These are phyloP conservation scores for Aspergillus avenaceus DNA, from an alignment of 495 filamentous ascomycete species.

Conservation along the genomic window DNA sequence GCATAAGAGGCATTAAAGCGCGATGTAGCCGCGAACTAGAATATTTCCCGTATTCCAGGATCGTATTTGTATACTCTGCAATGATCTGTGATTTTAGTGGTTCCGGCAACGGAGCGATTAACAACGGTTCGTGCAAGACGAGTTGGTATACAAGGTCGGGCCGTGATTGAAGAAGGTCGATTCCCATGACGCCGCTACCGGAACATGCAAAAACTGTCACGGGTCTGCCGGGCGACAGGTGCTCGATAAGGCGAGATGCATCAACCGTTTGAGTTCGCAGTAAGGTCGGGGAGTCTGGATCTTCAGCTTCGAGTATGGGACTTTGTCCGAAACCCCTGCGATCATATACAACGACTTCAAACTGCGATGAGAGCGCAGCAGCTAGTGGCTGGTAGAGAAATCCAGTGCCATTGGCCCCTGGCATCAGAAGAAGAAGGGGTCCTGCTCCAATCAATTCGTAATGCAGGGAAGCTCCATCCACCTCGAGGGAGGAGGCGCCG, in stretches of 20 bases:
- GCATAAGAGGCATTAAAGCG: not conserved
- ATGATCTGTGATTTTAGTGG: not conserved
- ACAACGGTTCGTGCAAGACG: not conserved
- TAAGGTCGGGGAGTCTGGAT: not conserved
- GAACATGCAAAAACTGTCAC: not conserved
- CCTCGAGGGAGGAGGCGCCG: not conserved
- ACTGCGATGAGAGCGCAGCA: not conserved
- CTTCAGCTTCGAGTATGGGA: not conserved
- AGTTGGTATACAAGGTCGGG: not conserved
- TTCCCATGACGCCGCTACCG: not conserved
- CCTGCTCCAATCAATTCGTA: conserved; percentile 7
- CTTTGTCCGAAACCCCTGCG: conserved; percentile 7
- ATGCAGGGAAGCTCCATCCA: not conserved
- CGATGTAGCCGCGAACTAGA: not conserved
- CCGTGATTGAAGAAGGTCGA: not conserved
- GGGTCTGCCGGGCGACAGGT: not conserved
- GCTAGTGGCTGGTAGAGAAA: conserved; percentile 4
- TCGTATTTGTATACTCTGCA: not conserved
- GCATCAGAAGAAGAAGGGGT: conserved; percentile 6
- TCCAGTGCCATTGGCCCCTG: conserved; percentile 2
- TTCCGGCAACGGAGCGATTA: not conserved
- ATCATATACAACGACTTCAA: conserved; percentile 7
- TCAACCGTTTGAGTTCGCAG: not conserved
- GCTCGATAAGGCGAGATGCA: not conserved
- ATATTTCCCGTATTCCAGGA: not conserved